Evolutionary conservation across 2,329 filamentous ascomycete genomes (phyloP), one percentile per base, ranked within the genome.

Genomic region (Fusarium denticulatum): DNA sequence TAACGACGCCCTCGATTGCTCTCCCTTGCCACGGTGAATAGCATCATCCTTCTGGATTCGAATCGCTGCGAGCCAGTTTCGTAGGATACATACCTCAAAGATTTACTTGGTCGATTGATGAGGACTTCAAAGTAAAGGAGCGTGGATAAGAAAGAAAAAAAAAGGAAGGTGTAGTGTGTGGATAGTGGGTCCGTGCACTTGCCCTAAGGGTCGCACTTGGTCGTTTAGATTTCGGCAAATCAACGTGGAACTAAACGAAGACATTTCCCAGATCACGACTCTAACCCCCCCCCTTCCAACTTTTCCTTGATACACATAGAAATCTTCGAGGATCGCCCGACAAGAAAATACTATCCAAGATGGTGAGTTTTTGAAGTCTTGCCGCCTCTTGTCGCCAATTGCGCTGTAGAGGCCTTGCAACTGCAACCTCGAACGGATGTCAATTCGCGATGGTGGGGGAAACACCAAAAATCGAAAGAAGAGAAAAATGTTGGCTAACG

Each of bases 281-380:
- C 67, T 76, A 75, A n/a, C n/a, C n/a, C 67, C 73, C 72, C 72
- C 75, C 68, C 45, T 74, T 59, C 71, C 67, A 74, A 69, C 58
- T 65, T 67, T 66, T 76, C 79, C 76, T 80, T 77, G 77, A 76
- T 79, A 82, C 79, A 82, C 77, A 78, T 79, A 78, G 77, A 81
- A 83, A 88, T 90, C 89, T 91, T 91, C 89, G 89, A 91, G 89
- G 89, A 91, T 90, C 88, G 88, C 85, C 87, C 88, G 88, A 88
- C 88, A 87, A 85, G 84, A 85, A 81, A 81, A 81, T 14, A 83
- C 78, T 85, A 82, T 82, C 61, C 86, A 90, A 88, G 84, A 91
- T 91, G 89, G 89, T 91, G 82, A 85, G 89, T 85, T 78, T 65
- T 53, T 70, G 64, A 55, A 30, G 32, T 43, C 28, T 34, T 34